Evolutionary conservation across 140 eudicot species (phyloP), one percentile per base, ranked within the genome.

Genomic region (Stevia rebaudiana): DNA sequence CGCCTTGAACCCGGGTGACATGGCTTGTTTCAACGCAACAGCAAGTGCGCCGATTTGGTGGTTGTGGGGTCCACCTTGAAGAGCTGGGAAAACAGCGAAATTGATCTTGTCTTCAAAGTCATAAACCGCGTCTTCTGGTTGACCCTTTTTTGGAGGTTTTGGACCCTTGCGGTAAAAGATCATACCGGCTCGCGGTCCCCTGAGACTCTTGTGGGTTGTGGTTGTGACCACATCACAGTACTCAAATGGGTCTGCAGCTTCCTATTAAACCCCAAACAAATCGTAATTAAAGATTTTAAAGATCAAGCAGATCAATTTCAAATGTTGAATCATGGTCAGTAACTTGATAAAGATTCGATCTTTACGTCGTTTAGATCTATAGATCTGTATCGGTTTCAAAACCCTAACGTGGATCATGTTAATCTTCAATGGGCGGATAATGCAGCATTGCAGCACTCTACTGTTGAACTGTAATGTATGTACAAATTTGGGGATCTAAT

Each of bases 41-140:
- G 98, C 98, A 6, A 92, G 80, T 33, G 95, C 98, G 28, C 95
- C 98, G 35, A 92, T 92, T 65, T 88, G 95, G 83, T 92, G 98
- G 77, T 92, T 92, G 81, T 92, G 98, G 3, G 96, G 98, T 16
- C 98, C 98, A 60, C 98, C 98, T 79, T 92, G 98, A 39, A 92
- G 94, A 21, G 96, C 80, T 0, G 98, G 98, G 89, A 88, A 88
- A 53, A 92, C 98, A 18, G 96, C 96, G 69, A 88, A 88, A 72
- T 88, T 92, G 84, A 92, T 85, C 77, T 79, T 83, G 94, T 92
- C 98, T 71, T 92, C 98, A 51, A 88, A 92, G 53, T 92, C 98
- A 61, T 92, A 92, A 37, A 81, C 94, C 2, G 95, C 96, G 72
- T 70, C 94, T 70, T 88, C 98, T 2, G 98, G 82, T 73, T 88